A percentile compares a stretch with the other conserved stretches of the same genome.
phyloP scores from a whole-genome alignment of 345 rosid genomes.

The Orychophragmus violaceus region DNA sequence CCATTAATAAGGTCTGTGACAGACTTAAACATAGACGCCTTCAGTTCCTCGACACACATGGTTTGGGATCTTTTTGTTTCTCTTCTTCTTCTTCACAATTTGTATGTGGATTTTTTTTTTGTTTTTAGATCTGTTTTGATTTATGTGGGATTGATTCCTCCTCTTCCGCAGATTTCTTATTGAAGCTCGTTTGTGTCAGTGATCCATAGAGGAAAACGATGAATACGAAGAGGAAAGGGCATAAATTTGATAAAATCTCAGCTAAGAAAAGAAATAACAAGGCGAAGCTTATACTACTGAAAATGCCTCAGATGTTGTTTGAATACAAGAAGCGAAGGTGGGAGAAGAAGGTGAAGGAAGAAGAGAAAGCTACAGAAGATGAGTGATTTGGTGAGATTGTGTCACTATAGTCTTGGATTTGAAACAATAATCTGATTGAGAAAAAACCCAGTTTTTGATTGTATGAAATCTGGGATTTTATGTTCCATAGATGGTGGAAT shows the following conservation, averaged over 20 bases:
- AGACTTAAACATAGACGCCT: too few relatives aligned
- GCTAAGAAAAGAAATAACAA: constrained; percentile 85
- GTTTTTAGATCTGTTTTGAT: too few relatives aligned
- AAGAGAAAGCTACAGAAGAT: constrained; percentile 53
- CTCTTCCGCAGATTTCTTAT: too few relatives aligned
- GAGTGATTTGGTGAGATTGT: constrained; percentile 1
- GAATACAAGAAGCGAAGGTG: constrained; percentile 92
- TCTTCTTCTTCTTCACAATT: too few relatives aligned
- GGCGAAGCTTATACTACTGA: constrained; percentile 67
- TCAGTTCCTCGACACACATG: too few relatives aligned
- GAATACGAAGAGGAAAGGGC: constrained; percentile 81
- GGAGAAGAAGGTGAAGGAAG: constrained; percentile 95
- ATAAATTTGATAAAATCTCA: constrained; percentile 67
- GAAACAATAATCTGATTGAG: not conserved
- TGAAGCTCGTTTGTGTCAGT: too few relatives aligned
- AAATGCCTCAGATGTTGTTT: constrained; percentile 78
- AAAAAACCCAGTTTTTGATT: constrained; percentile 1
- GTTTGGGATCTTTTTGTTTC: too few relatives aligned
- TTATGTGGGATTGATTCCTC: too few relatives aligned
- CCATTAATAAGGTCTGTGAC: too few relatives aligned
- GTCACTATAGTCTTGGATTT: not conserved
- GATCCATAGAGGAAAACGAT: constrained; percentile 89
- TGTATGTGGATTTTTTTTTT: too few relatives aligned
- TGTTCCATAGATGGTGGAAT: not conserved
- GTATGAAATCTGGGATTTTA: not conserved